These are phyloP conservation scores for Aspergillus sclerotioniger DNA, from an alignment of 495 filamentous ascomycete species.

Conservation along the genomic window DNA sequence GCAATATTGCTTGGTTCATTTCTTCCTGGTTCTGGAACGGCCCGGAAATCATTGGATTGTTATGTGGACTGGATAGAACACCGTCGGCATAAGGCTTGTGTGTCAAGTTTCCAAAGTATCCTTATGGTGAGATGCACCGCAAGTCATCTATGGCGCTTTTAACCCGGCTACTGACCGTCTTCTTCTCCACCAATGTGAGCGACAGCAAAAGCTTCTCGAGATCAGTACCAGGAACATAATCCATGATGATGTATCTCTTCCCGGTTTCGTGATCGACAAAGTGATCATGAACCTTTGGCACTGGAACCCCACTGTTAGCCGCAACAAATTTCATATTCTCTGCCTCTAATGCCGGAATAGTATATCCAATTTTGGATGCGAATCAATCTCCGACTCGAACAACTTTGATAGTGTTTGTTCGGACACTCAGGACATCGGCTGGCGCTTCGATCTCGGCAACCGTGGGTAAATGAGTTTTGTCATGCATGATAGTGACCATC, in stretches of 20 bases:
- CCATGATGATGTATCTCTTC: slow-evolving; percentile 23
- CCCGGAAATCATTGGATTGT: slow-evolving; percentile 15
- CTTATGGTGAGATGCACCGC: neutral
- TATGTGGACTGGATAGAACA: slow-evolving; percentile 9
- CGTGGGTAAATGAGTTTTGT: slow-evolving; percentile 12
- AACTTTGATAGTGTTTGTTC: slow-evolving; percentile 17
- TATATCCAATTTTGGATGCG: slow-evolving; percentile 18
- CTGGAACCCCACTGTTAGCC: slow-evolving; percentile 20
- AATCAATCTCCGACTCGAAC: slow-evolving; percentile 22
- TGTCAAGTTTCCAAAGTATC: slow-evolving; percentile 8
- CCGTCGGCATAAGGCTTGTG: slow-evolving; percentile 12
- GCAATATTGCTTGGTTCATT: slow-evolving; percentile 14
- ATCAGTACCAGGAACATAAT: slow-evolving; percentile 18
- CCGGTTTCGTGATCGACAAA: slow-evolving; percentile 21
- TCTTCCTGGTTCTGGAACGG: slow-evolving; percentile 14
- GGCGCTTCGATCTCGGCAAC: slow-evolving; percentile 22
- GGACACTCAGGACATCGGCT: slow-evolving; percentile 17
- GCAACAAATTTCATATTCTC: slow-evolving; percentile 25
- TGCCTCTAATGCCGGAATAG: slow-evolving; percentile 17
- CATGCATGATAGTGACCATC: too few species aligned
- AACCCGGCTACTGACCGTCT: slow-evolving; percentile 13
- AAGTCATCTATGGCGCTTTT: slow-evolving; percentile 17
- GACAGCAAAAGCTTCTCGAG: slow-evolving; percentile 16
- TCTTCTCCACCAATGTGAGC: slow-evolving; percentile 7
- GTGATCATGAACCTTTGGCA: slow-evolving; percentile 21